A percentile compares a stretch with the other conserved stretches of the same genome.
Conservation (phyloP, 768 basidiomycete species). For the Megacollybia marginata region DNA sequence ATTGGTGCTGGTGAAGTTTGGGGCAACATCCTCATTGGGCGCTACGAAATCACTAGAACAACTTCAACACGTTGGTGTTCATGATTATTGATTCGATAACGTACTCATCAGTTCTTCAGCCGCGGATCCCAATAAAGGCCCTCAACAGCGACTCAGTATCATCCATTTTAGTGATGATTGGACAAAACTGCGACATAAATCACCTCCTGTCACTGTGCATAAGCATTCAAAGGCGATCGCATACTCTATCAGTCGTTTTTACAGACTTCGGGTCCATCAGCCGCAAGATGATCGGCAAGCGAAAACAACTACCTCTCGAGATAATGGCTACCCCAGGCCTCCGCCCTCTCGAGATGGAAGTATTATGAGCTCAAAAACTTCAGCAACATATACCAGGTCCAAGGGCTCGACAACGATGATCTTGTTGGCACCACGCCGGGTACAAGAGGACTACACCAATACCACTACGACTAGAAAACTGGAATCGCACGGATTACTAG, state of each 20-base stretch:
- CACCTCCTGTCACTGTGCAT: slow-evolving; percentile 55
- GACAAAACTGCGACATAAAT: slow-evolving; percentile 19
- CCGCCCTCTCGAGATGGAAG: not conserved
- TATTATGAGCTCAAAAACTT: slow-evolving; percentile 7
- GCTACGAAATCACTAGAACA: slow-evolving; percentile 44
- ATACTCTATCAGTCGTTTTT: slow-evolving; percentile 71
- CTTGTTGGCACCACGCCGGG: slow-evolving; percentile 62
- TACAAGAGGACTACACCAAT: slow-evolving; percentile 75
- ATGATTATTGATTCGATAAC: slow-evolving; percentile 1
- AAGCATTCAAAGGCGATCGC: slow-evolving; percentile 76
- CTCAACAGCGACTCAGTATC: slow-evolving; percentile 63
- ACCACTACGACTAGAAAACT: slow-evolving; percentile 66
- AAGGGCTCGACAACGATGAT: slow-evolving; percentile 36
- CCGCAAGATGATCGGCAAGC: slow-evolving; percentile 3
- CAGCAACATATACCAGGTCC: slow-evolving; percentile 6
- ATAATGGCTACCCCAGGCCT: not conserved
- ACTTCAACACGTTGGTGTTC: slow-evolving; percentile 1
- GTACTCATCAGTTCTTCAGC: slow-evolving; percentile 18
- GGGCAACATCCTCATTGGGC: slow-evolving; percentile 55
- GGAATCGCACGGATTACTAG: slow-evolving; percentile 59
- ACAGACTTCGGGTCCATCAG: slow-evolving; percentile 25
- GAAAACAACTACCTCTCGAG: not conserved
- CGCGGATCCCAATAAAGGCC: slow-evolving; percentile 46
- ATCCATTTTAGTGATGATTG: slow-evolving; percentile 47
- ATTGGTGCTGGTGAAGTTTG: slow-evolving; percentile 57